phyloP scores from a whole-genome alignment of 2,329 filamentous ascomycete genomes.

The Gaeumannomyces tritici region DNA sequence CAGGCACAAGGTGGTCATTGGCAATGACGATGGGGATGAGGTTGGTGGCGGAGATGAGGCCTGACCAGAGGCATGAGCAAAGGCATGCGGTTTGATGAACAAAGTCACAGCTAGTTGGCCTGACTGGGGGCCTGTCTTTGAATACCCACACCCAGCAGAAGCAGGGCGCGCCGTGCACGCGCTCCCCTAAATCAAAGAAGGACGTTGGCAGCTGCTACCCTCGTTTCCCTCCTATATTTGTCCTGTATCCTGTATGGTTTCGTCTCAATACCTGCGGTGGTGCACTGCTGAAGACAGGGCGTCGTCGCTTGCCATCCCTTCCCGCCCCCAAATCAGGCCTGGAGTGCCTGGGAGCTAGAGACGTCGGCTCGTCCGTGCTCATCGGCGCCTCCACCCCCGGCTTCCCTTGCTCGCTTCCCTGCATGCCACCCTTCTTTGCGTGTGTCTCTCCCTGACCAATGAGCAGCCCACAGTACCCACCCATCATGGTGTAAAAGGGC shows the following conservation, averaged over 20 bases:
- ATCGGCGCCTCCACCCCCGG: neutral
- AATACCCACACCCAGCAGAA: neutral
- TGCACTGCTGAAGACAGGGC: neutral
- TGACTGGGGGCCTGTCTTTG: neutral
- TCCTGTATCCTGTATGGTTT: neutral
- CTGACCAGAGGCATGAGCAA: neutral
- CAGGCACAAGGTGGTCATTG: neutral
- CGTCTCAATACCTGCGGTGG: neutral
- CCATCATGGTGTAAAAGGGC: neutral
- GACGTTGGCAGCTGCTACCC: neutral
- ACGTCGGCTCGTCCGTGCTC: neutral
- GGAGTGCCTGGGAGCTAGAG: neutral
- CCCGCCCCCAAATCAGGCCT: neutral
- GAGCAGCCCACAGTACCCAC: neutral
- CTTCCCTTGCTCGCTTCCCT: neutral
- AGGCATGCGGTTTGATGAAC: constrained; percentile 4
- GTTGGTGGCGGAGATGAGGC: neutral
- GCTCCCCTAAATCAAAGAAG: neutral
- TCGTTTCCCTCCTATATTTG: neutral
- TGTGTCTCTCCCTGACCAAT: neutral
- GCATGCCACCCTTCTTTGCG: neutral
- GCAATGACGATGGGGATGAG: constrained; percentile 1
- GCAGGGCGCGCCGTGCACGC: neutral
- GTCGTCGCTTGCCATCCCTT: neutral
- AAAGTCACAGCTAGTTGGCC: constrained; percentile 1